Conservation (phyloP, 2,329 filamentous ascomycete species). For the Monosporascus sp. region DNA sequence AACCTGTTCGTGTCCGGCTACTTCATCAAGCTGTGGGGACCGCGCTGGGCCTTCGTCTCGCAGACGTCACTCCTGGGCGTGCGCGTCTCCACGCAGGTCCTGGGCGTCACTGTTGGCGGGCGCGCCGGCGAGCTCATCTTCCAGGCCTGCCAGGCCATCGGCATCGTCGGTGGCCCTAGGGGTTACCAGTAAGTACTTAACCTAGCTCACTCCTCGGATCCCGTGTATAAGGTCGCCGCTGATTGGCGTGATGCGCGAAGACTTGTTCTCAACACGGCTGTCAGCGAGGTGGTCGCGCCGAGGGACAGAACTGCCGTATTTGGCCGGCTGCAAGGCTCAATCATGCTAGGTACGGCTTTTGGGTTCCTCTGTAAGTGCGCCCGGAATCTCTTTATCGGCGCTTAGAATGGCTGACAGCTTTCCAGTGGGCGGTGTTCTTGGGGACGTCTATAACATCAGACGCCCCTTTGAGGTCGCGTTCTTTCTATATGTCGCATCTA, state of each 20-base stretch:
- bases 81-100: conserved; percentile 57
- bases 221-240: background rate
- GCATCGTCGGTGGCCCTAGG: conserved; percentile 61
- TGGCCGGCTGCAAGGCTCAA: conserved; percentile 57
- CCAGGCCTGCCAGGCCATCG: conserved; percentile 62
- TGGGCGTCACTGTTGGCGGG: conserved; percentile 60
- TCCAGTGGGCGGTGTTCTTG: conserved; percentile 56
- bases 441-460: conserved; percentile 57
- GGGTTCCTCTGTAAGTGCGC: conserved; percentile 51
- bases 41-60: conserved; percentile 55
- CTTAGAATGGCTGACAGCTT: background rate
- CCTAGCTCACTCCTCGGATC: background rate
- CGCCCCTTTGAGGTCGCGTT: conserved; percentile 62
- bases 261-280: conserved; percentile 62
- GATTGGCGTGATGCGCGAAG: conserved; percentile 4
- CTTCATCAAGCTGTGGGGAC: conserved; percentile 60
- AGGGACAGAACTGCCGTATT: conserved; percentile 58
- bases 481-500: conserved; percentile 45
- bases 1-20: conserved; percentile 65
- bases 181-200: conserved; percentile 49
- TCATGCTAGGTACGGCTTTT: conserved; percentile 61
- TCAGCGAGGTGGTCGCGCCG: conserved; percentile 58
- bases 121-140: conserved; percentile 60
- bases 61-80: conserved; percentile 62
- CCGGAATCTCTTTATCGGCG: no score